Conservation (phyloP, 257 asterid genomes). For the Solanum pimpinellifolium region DNA sequence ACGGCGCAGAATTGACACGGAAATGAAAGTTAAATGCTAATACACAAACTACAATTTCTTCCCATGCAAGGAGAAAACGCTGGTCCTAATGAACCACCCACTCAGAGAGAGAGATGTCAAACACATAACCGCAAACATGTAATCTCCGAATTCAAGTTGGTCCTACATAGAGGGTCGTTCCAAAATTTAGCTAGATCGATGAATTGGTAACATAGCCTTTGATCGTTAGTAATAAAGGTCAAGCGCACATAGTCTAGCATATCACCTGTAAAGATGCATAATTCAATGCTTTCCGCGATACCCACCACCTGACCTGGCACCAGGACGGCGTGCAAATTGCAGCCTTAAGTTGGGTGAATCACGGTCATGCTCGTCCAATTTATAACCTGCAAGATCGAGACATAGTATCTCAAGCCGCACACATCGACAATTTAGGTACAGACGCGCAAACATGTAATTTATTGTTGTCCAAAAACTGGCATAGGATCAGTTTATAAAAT, state of each 20-base stretch:
- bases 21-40: background rate
- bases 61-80: background rate
- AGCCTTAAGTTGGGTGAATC: constrained; percentile 37
- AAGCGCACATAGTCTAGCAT: constrained; percentile 19
- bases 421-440: background rate
- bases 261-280: constrained; percentile 38
- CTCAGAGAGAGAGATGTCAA: background rate
- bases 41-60: background rate
- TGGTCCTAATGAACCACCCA: background rate
- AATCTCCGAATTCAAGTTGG: constrained; percentile 6
- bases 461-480: background rate
- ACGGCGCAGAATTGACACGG: background rate
- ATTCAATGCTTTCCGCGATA: constrained; percentile 35
- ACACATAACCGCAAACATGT: constrained; percentile 12
- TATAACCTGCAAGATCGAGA: constrained; percentile 62
- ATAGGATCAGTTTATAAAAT: background rate
- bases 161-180: constrained; percentile 40
- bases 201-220: constrained; percentile 6
- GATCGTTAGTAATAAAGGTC: constrained; percentile 18
- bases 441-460: background rate
- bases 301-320: constrained; percentile 56
- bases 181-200: constrained; percentile 21
- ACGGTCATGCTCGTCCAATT: constrained; percentile 48
- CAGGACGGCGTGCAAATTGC: constrained; percentile 56
- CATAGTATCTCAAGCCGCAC: constrained; percentile 5